phyloP scores from a whole-genome alignment of 805 yeast species.

The Metschnikowia reukaufii region DNA sequence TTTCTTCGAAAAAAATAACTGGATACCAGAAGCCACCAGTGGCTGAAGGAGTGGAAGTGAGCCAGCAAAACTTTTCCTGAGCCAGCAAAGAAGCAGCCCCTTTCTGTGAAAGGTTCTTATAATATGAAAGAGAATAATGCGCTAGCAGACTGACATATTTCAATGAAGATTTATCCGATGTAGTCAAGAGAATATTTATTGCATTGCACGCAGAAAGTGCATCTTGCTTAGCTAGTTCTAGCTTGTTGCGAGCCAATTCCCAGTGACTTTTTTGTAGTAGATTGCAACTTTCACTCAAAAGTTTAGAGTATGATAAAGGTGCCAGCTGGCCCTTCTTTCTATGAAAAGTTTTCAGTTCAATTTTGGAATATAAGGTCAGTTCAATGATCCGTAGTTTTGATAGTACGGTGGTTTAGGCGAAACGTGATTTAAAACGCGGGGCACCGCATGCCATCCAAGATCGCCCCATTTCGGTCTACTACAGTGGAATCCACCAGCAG shows the following conservation, averaged over 20 bases:
- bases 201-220: slow-evolving; percentile 13
- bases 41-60: slow-evolving; percentile 16
- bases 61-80: slow-evolving; percentile 19
- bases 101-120: slow-evolving; percentile 6
- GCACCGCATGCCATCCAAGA: too few relatives aligned
- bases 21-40: slow-evolving; percentile 20
- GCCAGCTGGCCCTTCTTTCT: neutral
- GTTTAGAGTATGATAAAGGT: neutral
- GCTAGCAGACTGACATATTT: slow-evolving; percentile 8
- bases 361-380: neutral
- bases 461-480: too few relatives aligned
- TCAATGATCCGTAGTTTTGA: neutral
- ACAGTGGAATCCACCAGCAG: too few relatives aligned
- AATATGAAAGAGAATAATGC: slow-evolving; percentile 11
- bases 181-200: slow-evolving; percentile 10
- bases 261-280: slow-evolving; percentile 16
- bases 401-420: neutral
- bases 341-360: neutral
- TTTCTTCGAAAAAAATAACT: slow-evolving; percentile 6
- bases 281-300: slow-evolving; percentile 3
- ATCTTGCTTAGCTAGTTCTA: slow-evolving; percentile 10
- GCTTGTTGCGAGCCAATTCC: slow-evolving; percentile 12
- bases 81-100: slow-evolving; percentile 16
- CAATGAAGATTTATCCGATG: slow-evolving; percentile 1
- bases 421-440: neutral